phyloP scores from a whole-genome alignment of 208 protist species.

The Trichomonas tenax region DNA sequence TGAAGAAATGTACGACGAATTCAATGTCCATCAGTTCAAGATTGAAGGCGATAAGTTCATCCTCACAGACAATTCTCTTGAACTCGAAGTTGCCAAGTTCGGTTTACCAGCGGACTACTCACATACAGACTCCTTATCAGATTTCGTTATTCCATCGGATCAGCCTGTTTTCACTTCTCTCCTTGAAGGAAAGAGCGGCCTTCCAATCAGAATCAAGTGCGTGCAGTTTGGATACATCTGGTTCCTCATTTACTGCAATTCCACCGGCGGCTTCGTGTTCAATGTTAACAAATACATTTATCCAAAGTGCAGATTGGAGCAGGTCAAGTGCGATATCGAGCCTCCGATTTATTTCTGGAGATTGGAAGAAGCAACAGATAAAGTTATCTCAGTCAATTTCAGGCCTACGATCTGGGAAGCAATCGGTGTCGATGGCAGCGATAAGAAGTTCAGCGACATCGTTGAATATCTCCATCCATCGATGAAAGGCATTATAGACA shows the following conservation, averaged over 20 bases:
- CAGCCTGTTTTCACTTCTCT: neutral
- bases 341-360: neutral
- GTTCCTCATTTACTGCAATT: neutral
- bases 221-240: neutral
- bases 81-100: neutral
- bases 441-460: neutral
- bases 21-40: neutral
- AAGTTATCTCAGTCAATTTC: neutral
- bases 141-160: neutral
- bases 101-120: neutral
- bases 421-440: neutral
- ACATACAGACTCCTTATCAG: neutral
- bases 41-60: neutral
- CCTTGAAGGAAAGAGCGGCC: neutral
- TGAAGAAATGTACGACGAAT: neutral
- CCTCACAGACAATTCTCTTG: neutral
- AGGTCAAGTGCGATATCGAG: neutral
- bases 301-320: neutral
- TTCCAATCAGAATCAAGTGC: neutral
- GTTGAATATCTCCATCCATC: neutral
- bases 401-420: neutral
- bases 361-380: neutral
- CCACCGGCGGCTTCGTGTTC: neutral
- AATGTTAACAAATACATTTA: neutral
- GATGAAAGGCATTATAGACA: neutral